Conservation (phyloP, 2,329 filamentous ascomycete genomes). For the Chaetothyriales sp. region DNA sequence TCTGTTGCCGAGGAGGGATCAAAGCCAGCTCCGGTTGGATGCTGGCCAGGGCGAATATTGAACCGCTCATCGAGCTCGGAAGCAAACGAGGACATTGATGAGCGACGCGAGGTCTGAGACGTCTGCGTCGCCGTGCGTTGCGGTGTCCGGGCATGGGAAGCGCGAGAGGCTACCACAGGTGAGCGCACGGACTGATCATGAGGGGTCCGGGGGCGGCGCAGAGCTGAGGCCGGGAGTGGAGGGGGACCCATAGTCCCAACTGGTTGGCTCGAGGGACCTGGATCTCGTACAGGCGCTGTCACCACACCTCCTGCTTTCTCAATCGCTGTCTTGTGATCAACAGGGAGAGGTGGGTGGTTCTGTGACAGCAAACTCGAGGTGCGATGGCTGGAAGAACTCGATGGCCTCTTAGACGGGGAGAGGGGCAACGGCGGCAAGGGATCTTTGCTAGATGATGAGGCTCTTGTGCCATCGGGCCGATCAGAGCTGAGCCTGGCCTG, state of each 20-base stretch:
- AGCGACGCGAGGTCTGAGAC: conserved; percentile 46
- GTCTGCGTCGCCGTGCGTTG: conserved; percentile 21
- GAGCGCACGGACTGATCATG: conserved; percentile 34
- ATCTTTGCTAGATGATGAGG: background rate
- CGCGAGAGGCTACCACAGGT: conserved; percentile 43
- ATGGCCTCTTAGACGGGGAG: conserved; percentile 41
- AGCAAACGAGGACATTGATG: conserved; percentile 86
- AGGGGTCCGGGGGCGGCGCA: conserved; percentile 49
- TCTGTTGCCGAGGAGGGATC: conserved; percentile 59
- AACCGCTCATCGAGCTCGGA: conserved; percentile 89
- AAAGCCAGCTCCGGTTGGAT: conserved; percentile 44
- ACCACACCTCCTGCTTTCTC: conserved; percentile 56
- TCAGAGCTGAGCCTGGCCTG: background rate
- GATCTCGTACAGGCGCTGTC: conserved; percentile 21
- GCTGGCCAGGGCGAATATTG: conserved; percentile 50
- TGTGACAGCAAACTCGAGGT: conserved; percentile 28
- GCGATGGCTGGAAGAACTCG: conserved; percentile 55
- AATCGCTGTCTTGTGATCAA: conserved; percentile 71
- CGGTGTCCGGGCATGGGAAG: conserved; percentile 12
- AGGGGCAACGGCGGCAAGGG: background rate
- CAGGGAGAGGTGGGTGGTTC: conserved; percentile 55
- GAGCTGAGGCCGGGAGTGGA: conserved; percentile 63
- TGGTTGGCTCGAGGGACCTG: conserved; percentile 2
- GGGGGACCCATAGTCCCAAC: conserved; percentile 61
- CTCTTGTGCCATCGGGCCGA: background rate